phyloP scores from a whole-genome alignment of 768 basidiomycete species.

The Lentinula sp. region DNA sequence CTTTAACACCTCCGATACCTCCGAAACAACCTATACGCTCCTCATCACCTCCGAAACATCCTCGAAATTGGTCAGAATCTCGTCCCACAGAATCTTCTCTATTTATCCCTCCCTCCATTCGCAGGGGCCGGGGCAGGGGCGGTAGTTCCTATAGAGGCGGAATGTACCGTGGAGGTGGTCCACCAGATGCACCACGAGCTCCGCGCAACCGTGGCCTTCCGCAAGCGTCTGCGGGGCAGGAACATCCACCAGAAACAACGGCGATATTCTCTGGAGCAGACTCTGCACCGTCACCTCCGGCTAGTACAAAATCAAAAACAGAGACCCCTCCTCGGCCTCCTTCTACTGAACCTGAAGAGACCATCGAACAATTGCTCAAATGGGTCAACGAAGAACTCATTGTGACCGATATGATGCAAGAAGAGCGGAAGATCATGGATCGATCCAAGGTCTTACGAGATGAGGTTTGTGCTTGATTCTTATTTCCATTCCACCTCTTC shows the following conservation, averaged over 20 bases:
- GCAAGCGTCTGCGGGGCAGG: neutral
- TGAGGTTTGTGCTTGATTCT: neutral
- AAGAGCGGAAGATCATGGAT: neutral
- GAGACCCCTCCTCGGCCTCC: neutral
- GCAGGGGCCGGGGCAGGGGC: neutral
- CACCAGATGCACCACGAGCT: neutral
- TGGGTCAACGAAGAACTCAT: neutral
- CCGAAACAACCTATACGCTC: neutral
- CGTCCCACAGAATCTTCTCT: neutral
- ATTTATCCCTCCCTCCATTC: neutral
- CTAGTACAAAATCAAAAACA: neutral
- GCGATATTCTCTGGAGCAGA: neutral
- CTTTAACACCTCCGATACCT: neutral
- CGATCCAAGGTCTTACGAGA: neutral
- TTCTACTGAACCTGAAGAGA: neutral
- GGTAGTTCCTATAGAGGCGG: neutral
- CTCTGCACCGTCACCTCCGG: neutral
- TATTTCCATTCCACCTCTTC: neutral
- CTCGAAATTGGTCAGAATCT: conserved; percentile 2
- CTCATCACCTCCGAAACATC: neutral
- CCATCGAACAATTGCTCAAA: neutral
- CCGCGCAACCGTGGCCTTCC: neutral
- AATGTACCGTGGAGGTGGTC: neutral
- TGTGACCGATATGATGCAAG: neutral
- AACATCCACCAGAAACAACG: neutral